Evolutionary conservation across 139 green algal genomes (phyloP).

Genomic region (Tetradesmus lagerheimii): DNA sequence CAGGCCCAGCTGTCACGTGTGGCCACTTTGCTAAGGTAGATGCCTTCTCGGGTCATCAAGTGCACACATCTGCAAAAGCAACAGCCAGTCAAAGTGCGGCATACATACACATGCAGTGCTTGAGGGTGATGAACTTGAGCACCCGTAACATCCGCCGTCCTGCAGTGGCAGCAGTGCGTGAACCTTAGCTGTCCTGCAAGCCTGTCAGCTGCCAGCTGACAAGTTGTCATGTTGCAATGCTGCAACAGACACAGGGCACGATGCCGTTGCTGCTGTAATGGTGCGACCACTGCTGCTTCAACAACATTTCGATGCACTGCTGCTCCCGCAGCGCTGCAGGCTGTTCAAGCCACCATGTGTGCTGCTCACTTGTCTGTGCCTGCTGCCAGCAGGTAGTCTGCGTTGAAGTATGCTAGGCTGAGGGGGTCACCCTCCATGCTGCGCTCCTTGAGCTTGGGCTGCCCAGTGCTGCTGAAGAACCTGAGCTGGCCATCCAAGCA

Average conservation of each 20-base stretch:
- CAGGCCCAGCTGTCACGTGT: conserved; percentile 79
- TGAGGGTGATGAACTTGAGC: neutral
- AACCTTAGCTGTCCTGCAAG: no score
- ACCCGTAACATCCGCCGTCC: neutral
- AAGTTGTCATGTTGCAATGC: no score
- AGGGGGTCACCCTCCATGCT: conserved; percentile 72
- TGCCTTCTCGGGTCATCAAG: conserved; percentile 79
- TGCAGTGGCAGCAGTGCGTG: neutral
- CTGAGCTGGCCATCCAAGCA: conserved; percentile 82
- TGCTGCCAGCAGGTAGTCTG: conserved; percentile 75
- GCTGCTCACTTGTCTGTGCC: conserved; percentile 71
- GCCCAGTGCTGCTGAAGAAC: conserved; percentile 78
- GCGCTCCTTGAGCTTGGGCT: conserved; percentile 73
- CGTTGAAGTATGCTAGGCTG: conserved; percentile 66
- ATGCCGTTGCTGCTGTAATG: neutral
- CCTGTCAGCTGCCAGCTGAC: no score
- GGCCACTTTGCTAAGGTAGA: conserved; percentile 70
- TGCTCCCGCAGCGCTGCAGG: neutral
- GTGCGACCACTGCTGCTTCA: neutral
- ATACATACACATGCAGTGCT: neutral
- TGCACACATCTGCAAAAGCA: conserved; percentile 58
- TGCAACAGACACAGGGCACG: no score
- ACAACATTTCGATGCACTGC: neutral
- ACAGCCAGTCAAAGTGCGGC: neutral
- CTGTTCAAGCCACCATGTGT: neutral